Conservation (phyloP, 176 grass and related monocot species). For the Lolium multiflorum region DNA sequence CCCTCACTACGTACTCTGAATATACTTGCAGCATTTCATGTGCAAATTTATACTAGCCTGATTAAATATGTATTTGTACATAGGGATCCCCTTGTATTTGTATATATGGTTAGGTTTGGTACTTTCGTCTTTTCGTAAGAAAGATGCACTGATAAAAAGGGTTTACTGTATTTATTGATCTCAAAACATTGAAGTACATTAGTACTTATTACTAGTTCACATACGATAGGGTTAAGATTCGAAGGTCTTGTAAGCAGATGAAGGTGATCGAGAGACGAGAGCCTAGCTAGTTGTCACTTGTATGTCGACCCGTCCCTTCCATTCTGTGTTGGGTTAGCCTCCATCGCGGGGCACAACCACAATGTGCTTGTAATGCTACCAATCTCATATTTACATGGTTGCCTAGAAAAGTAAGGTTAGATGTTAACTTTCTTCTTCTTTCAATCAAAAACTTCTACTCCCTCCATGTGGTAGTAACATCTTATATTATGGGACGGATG, state of each 20-base stretch:
- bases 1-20: conserved; percentile 6
- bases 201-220: neutral
- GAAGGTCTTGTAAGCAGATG: conserved; percentile 12
- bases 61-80: neutral
- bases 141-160: conserved; percentile 38
- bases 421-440: neutral
- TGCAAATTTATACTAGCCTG: neutral
- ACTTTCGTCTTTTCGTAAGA: conserved; percentile 32
- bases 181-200: conserved; percentile 29
- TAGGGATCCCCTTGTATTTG: neutral
- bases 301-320: neutral
- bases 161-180: conserved; percentile 15
- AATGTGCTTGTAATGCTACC: neutral
- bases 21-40: conserved; percentile 23
- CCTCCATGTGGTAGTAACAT: neutral
- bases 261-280: neutral
- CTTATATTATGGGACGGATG: no score
- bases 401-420: neutral
- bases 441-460: neutral
- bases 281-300: neutral
- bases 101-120: conserved; percentile 1
- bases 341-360: neutral
- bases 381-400: neutral
- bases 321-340: conserved; percentile 5
- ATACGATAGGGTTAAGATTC: conserved; percentile 20